These are phyloP conservation scores for Ascochyta pisi DNA, from an alignment of 2,329 filamentous ascomycete species.

Conservation along the genomic window DNA sequence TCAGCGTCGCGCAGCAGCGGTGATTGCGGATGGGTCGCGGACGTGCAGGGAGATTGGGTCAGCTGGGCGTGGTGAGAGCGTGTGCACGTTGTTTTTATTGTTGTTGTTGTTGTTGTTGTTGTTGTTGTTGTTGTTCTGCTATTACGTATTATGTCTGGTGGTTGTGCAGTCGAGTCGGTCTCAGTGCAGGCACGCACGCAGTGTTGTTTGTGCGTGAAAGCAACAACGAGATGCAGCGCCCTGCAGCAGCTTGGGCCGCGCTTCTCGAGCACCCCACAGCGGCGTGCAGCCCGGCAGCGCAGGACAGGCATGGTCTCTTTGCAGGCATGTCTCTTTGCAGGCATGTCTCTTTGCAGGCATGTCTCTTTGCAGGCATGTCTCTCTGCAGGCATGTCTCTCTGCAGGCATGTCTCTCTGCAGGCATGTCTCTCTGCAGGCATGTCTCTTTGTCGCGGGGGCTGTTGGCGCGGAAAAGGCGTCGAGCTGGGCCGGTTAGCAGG, in stretches of 20 bases:
- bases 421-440: constrained; percentile 3
- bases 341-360: no score
- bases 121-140: no score
- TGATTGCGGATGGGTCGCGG: constrained; percentile 17
- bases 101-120: no score
- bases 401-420: no score
- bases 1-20: constrained; percentile 19
- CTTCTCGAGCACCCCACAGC: constrained; percentile 26
- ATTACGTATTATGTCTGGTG: background rate
- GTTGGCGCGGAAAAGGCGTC: constrained; percentile 4
- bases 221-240: constrained; percentile 6
- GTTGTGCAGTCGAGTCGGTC: background rate
- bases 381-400: constrained; percentile 4
- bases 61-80: background rate
- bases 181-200: background rate
- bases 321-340: no score
- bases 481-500: constrained; percentile 7
- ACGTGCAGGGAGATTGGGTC: constrained; percentile 9
- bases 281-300: constrained; percentile 17
- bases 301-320: constrained; percentile 15
- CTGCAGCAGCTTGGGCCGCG: constrained; percentile 21
- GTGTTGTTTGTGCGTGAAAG: background rate
- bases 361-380: background rate
- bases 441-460: constrained; percentile 14
- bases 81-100: background rate